A percentile compares a stretch with the other conserved stretches of the same genome.
Evolutionary conservation across 2,329 filamentous ascomycete genomes (phyloP).

Genomic region (Fusarium fracticaudum): DNA sequence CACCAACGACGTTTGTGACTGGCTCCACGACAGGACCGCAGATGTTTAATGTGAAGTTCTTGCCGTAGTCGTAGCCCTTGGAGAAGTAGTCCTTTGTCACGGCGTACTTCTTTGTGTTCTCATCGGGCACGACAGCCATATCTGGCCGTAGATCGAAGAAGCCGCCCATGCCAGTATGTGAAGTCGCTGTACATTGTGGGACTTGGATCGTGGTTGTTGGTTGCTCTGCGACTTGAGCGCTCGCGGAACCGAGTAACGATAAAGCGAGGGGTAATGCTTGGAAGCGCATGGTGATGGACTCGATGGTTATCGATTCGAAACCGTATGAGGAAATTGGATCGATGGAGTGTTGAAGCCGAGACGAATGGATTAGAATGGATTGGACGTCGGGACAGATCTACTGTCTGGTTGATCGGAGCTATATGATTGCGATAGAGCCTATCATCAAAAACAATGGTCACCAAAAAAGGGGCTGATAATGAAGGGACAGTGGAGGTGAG

Average conservation of each 20-base stretch:
- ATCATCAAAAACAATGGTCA: constrained; percentile 17
- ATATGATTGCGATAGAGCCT: constrained; percentile 7
- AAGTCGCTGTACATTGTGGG: constrained; percentile 65
- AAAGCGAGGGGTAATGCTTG: constrained; percentile 45
- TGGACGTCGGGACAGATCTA: constrained; percentile 13
- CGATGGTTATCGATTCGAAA: background rate
- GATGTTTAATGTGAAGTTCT: constrained; percentile 87
- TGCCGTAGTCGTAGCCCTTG: constrained; percentile 78
- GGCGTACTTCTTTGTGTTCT: constrained; percentile 53
- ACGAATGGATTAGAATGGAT: background rate
- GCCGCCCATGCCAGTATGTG: constrained; percentile 63
- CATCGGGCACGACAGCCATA: constrained; percentile 56
- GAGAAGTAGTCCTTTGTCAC: constrained; percentile 67
- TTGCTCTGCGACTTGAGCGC: constrained; percentile 47
- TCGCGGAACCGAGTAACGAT: constrained; percentile 48
- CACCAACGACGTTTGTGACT: constrained; percentile 69
- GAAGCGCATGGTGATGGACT: constrained; percentile 42
- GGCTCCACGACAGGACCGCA: constrained; percentile 79
- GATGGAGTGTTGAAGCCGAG: background rate
- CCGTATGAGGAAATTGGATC: background rate
- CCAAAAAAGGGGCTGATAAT: background rate
- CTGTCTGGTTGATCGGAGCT: background rate
- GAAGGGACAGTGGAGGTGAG: background rate
- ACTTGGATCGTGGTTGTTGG: constrained; percentile 55
- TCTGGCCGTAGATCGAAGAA: constrained; percentile 69